A percentile compares a stretch with the other conserved stretches of the same genome.
Conservation (phyloP, 73 alveolate genomes). For the Breviolum minutum region DNA sequence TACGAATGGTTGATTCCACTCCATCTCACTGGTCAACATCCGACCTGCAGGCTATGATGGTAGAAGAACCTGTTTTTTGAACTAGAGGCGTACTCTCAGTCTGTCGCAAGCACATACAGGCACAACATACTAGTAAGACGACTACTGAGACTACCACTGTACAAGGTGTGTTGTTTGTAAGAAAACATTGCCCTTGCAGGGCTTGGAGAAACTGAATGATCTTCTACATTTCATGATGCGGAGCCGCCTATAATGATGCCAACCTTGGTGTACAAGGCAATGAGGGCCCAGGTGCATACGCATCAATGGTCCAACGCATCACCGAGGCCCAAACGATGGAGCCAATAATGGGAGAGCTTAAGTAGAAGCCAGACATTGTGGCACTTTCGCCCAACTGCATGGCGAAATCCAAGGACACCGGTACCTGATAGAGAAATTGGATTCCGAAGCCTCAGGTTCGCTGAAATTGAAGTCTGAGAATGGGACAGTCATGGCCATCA, state of each 20-base stretch:
- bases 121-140: no score
- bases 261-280: background rate
- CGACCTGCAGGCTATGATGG: background rate
- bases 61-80: background rate
- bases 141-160: no score
- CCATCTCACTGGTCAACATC: background rate
- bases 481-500: conserved; percentile 25
- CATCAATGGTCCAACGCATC: background rate
- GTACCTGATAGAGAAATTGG: background rate
- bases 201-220: background rate
- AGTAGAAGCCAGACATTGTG: conserved; percentile 39
- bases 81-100: no score
- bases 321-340: background rate
- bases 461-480: background rate
- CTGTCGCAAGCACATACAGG: no score
- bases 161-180: no score
- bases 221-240: background rate
- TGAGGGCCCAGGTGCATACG: background rate
- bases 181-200: no score
- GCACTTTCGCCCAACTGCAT: conserved; percentile 46
- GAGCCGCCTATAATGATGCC: conserved; percentile 10
- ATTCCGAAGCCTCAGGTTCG: background rate
- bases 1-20: conserved; percentile 13
- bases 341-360: conserved; percentile 24
- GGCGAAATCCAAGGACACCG: conserved; percentile 32